A percentile compares a stretch with the other conserved stretches of the same genome.
phyloP scores from a whole-genome alignment of 345 rosid species.

The Pseudoturritis turrita region DNA sequence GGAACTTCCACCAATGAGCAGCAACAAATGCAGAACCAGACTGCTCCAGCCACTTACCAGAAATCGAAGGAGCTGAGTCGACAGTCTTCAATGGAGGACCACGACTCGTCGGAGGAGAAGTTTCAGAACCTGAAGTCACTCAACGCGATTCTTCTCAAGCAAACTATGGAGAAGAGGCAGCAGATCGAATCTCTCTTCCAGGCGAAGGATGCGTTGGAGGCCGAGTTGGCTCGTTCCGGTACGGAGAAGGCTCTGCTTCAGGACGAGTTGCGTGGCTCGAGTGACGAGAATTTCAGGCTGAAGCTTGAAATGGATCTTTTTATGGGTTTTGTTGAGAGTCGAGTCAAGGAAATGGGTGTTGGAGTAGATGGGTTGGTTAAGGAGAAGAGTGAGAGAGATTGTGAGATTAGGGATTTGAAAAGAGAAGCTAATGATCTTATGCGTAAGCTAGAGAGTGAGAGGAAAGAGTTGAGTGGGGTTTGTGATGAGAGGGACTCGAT shows the following conservation, averaged over 20 bases:
- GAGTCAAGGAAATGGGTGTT: conserved; percentile 38
- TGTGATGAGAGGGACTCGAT: conserved; percentile 47
- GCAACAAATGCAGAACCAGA: neutral
- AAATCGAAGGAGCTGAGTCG: conserved; percentile 19
- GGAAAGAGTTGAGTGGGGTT: conserved; percentile 27
- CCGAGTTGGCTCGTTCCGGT: conserved; percentile 35
- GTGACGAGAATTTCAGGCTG: conserved; percentile 40
- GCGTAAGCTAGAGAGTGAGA: conserved; percentile 40
- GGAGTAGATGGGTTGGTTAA: conserved; percentile 27
- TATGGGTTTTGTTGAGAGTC: conserved; percentile 39
- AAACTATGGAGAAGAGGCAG: conserved; percentile 50
- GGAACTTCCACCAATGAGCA: conserved; percentile 15
- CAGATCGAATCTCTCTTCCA: conserved; percentile 51
- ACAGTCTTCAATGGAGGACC: conserved; percentile 36
- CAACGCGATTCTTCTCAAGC: conserved; percentile 57
- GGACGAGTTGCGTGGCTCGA: conserved; percentile 31
- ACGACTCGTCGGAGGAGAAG: conserved; percentile 41
- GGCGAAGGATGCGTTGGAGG: conserved; percentile 45
- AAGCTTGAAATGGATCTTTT: conserved; percentile 49
- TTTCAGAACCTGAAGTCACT: conserved; percentile 55
- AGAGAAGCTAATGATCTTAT: conserved; percentile 35
- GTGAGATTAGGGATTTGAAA: conserved; percentile 40
- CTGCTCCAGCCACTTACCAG: neutral
- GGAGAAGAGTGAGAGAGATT: conserved; percentile 40
- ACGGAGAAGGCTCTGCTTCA: conserved; percentile 32